phyloP scores from a whole-genome alignment of 129 eudicot genomes.

The Chrysanthemum makinoi region DNA sequence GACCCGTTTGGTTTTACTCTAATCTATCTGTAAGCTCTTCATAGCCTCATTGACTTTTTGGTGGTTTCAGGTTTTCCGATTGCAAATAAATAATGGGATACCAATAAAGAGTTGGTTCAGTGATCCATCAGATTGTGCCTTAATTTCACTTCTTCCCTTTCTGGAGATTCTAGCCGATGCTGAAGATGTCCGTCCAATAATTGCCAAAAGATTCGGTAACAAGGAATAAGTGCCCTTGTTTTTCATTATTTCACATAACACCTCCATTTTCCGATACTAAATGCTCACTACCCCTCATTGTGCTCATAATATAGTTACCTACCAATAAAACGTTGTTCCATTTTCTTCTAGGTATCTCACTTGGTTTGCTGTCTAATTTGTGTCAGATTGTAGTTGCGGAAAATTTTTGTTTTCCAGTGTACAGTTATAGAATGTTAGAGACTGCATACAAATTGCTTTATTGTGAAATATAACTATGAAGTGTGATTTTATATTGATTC shows the following conservation, averaged over 20 bases:
- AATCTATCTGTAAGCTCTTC: slow-evolving; percentile 11
- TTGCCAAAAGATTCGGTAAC: slow-evolving; percentile 98
- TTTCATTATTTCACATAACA: slow-evolving; percentile 48
- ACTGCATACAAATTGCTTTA: slow-evolving; percentile 37
- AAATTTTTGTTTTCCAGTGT: slow-evolving; percentile 45
- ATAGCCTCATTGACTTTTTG: slow-evolving; percentile 15
- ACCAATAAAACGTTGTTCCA: slow-evolving; percentile 37
- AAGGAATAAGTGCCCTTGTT: slow-evolving; percentile 88
- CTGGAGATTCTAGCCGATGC: slow-evolving; percentile 83
- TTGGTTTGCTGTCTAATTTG: slow-evolving; percentile 43
- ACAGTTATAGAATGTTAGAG: slow-evolving; percentile 54
- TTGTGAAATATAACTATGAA: slow-evolving; percentile 34
- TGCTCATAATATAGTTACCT: slow-evolving; percentile 41
- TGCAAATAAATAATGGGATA: slow-evolving; percentile 97
- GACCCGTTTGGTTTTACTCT: neutral
- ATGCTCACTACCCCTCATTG: neutral
- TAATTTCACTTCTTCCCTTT: slow-evolving; percentile 80
- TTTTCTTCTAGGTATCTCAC: slow-evolving; percentile 32
- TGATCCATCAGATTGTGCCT: slow-evolving; percentile 87
- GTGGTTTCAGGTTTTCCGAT: slow-evolving; percentile 75
- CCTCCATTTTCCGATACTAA: slow-evolving; percentile 36
- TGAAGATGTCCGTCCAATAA: slow-evolving; percentile 94
- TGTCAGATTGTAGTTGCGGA: slow-evolving; percentile 40
- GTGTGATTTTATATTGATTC: slow-evolving; percentile 28
- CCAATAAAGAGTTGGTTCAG: slow-evolving; percentile 99